Base-by-base conservation (phyloP, 345 rosid species). In the Populus davidiana region DNA sequence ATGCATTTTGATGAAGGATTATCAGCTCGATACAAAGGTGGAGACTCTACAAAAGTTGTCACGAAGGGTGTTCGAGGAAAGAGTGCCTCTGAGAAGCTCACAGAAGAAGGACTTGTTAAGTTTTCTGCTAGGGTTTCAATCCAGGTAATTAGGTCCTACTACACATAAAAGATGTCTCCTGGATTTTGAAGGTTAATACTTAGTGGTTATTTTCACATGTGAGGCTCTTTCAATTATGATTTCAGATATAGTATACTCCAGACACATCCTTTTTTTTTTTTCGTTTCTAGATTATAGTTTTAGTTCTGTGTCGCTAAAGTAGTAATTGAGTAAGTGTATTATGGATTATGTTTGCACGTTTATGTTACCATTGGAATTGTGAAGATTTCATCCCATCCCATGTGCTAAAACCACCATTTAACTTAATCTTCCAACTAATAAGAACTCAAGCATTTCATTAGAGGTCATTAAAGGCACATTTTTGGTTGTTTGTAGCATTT, bases 1-100 rank as follows among this genome's bases (percentile, higher is more conserved):
- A 87, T 92, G 81, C 98, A 95, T 83, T 95, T 95, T 86, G 98
- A 95, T 81, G 99, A 95, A 82, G 99, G 88, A 67, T 81, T 95
- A 82, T 88, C 94, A 67, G 96, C 93, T 47, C 92, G 93, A 70
- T 83, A 82, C 78, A 93, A 89, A 88, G 88, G 95, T 81, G 87
- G 94, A 79, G 92, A 90, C 70, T 85, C 89, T 47, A 90, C 88
- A 70, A 93, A 91, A 85, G 87, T 88, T 68, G 85, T 86, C 73
- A 86, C 89, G 1, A 89, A 88, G 89, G 92, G 93, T 76, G 84
- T 83, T 41, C 86, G 96, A 84, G 96, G 96, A 71, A 94, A 92
- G 82, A 82, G 84, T 83, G 96, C 97, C 49, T 73, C 85, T 33
- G 94, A 82, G 86, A 93, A 95, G 87, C 92, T 95, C 69, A 85